These are phyloP conservation scores for Tolypocladium tropicale DNA, from an alignment of 2,329 filamentous ascomycete species.

Conservation along the genomic window DNA sequence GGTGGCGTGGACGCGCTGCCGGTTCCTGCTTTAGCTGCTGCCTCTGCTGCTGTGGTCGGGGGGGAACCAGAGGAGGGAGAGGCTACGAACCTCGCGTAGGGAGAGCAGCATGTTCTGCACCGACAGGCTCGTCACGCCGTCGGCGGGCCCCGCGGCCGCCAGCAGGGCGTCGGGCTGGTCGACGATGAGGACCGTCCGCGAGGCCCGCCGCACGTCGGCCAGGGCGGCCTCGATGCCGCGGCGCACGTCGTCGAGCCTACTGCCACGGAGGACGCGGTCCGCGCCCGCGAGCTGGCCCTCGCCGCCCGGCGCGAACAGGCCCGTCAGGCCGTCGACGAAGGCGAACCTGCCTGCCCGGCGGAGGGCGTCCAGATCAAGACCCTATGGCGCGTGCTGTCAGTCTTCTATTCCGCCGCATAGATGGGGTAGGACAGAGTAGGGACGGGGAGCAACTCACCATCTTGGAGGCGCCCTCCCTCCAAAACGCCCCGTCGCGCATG, in stretches of 20 bases:
- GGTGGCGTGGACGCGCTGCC: slow-evolving; percentile 51
- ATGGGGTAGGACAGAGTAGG: neutral
- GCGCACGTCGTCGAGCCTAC: slow-evolving; percentile 24
- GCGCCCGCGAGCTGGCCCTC: too few species aligned
- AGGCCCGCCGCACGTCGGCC: slow-evolving; percentile 19
- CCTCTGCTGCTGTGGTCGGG: neutral
- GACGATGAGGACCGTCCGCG: slow-evolving; percentile 46
- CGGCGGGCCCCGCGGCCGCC: slow-evolving; percentile 37
- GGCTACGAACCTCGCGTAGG: slow-evolving; percentile 48
- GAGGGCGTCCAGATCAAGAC: slow-evolving; percentile 58
- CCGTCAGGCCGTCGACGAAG: slow-evolving; percentile 66
- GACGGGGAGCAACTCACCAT: slow-evolving; percentile 34
- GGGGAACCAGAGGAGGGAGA: neutral
- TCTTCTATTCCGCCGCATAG: neutral
- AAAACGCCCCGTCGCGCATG: slow-evolving; percentile 67
- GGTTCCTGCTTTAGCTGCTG: neutral
- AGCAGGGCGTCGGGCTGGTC: slow-evolving; percentile 58
- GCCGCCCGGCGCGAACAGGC: slow-evolving; percentile 34
- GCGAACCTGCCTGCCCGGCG: slow-evolving; percentile 48
- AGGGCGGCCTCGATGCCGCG: slow-evolving; percentile 28
- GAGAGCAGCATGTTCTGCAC: slow-evolving; percentile 47
- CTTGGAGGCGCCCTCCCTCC: slow-evolving; percentile 60
- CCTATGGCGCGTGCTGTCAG: slow-evolving; percentile 28
- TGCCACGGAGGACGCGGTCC: slow-evolving; percentile 17
- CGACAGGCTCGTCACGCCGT: slow-evolving; percentile 30